Evolutionary conservation across 2,329 filamentous ascomycete species (phyloP).

Genomic region (Talaromyces sp.): DNA sequence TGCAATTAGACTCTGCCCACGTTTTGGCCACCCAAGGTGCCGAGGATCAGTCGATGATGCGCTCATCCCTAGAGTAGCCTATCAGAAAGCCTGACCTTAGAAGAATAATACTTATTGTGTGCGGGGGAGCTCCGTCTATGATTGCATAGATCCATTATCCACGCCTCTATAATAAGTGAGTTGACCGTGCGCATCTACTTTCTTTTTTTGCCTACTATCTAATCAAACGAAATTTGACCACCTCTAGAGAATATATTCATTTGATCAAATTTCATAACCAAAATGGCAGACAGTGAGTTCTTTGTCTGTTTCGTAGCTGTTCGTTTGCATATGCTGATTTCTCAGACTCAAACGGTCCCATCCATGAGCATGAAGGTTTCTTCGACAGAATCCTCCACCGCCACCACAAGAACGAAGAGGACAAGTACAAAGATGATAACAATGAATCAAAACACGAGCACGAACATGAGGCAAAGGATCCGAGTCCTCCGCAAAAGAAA

Average conservation of each 20-base stretch:
- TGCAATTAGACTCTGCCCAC: slow-evolving; percentile 5
- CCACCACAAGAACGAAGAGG: slow-evolving; percentile 5
- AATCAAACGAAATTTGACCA: not conserved
- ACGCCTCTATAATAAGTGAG: not conserved
- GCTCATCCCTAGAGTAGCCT: slow-evolving; percentile 10
- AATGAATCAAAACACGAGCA: slow-evolving; percentile 7
- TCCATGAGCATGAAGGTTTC: slow-evolving; percentile 18
- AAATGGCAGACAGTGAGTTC: slow-evolving; percentile 17
- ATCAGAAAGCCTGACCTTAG: slow-evolving; percentile 10
- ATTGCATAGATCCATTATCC: slow-evolving; percentile 3
- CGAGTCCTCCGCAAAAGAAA: not conserved
- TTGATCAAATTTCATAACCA: not conserved
- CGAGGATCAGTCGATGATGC: slow-evolving; percentile 16
- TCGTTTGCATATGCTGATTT: not conserved
- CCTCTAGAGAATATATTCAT: too few relatives aligned
- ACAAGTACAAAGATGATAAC: too few relatives aligned
- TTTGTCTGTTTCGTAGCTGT: too few relatives aligned
- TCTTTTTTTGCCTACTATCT: not conserved
- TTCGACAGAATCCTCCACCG: slow-evolving; percentile 18
- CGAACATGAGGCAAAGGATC: slow-evolving; percentile 2
- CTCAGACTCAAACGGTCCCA: not conserved
- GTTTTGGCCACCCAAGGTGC: not conserved
- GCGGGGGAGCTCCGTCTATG: not conserved
- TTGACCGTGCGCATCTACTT: not conserved
- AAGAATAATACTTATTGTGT: not conserved